phyloP scores from a whole-genome alignment of 2,329 filamentous ascomycete genomes.

The Colletotrichum sp. region DNA sequence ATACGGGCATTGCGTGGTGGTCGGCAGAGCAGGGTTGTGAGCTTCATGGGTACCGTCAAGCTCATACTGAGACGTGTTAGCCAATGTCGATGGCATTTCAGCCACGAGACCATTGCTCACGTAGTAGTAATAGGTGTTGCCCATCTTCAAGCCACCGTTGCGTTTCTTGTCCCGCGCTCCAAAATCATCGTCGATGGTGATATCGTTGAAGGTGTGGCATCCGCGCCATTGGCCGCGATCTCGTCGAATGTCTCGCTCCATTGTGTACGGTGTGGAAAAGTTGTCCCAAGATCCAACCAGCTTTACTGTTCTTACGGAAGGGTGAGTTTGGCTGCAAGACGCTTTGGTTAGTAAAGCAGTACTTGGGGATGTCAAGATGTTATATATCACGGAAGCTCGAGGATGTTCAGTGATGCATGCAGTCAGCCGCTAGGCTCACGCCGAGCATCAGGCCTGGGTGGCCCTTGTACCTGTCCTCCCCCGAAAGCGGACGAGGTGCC shows the following conservation, averaged over 20 bases:
- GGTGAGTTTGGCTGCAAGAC: slow-evolving; percentile 59
- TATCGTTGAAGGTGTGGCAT: slow-evolving; percentile 85
- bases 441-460: slow-evolving; percentile 1
- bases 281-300: slow-evolving; percentile 96
- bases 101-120: slow-evolving; percentile 55
- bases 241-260: slow-evolving; percentile 80
- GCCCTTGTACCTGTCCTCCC: background rate
- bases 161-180: slow-evolving; percentile 58
- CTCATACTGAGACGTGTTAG: slow-evolving; percentile 68
- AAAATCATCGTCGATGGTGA: slow-evolving; percentile 78
- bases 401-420: slow-evolving; percentile 3
- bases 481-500: slow-evolving; percentile 7
- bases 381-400: slow-evolving; percentile 9
- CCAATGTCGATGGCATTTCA: background rate
- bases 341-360: slow-evolving; percentile 27
- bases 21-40: slow-evolving; percentile 74
- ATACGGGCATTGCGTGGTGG: slow-evolving; percentile 81
- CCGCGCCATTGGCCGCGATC: slow-evolving; percentile 83
- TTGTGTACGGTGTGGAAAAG: slow-evolving; percentile 77
- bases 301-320: slow-evolving; percentile 72
- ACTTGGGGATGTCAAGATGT: background rate
- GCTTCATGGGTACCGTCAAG: slow-evolving; percentile 79
- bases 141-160: slow-evolving; percentile 87
- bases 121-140: slow-evolving; percentile 94
- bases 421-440: slow-evolving; percentile 17